Base-by-base conservation (phyloP, 1,284 basidiomycete genomes). In the Cerrena zonata region DNA sequence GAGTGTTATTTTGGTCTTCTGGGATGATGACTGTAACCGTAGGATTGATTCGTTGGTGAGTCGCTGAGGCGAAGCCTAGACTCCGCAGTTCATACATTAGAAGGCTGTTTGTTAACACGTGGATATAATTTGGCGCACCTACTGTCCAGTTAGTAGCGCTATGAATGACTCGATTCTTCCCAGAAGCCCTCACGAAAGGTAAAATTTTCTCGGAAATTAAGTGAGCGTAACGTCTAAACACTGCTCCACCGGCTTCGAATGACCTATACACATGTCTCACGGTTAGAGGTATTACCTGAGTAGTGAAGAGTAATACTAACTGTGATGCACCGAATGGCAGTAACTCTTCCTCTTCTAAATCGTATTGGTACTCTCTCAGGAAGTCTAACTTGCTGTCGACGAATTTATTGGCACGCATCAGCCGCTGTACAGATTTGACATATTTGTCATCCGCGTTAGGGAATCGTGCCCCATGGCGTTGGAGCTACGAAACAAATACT, bases 391-490 rank as follows among this genome's bases (percentile, higher is more conserved):
- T 68, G 2, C 73, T 61, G 51, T 82, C 71, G 1, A 65, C 63
- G 62, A 75, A 77, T 37, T 65, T 53, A 7, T 64, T 55, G 4
- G 72, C 81, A 1, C 69, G 61, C 47, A 74, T 58, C 0, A 89
- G 69, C 54, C 80, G 83, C n/a, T 63, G 58, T 23, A 65, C 57
- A 0, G 58, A 57, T 2, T 45, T 3, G 22, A 50, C 53, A 47
- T 65, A 64, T 0, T 74, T 68, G 1, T 82, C 75, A 4, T 69
- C 68, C 0, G 62, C 56, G 0, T 89, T 89, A 0, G 91, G 92
- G 58, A 78, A 92, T 34, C 92, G 78, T 1, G 87, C 83, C 1
- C 89, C 88, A 58, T 94, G 92, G 15, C 92, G 75, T 67, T 94
- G 86, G 13, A 94, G 70, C 90, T 92, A 15, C 18, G 38, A 23